Evolutionary conservation across 768 basidiomycete species (phyloP).

Genomic region (Boletellus ananiceps): DNA sequence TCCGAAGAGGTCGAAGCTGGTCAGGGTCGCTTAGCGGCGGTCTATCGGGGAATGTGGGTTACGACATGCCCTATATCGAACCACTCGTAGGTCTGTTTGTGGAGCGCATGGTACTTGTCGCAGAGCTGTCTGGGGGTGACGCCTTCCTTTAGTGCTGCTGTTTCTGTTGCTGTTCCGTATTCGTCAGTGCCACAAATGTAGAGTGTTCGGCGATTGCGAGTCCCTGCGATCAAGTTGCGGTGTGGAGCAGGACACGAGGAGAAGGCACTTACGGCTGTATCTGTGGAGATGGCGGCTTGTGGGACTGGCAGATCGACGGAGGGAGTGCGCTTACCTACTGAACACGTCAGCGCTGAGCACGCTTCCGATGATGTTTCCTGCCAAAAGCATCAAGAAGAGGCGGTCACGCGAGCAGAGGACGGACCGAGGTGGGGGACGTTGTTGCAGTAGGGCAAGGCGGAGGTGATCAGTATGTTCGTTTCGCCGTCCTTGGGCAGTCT

Average conservation of each 20-base stretch:
- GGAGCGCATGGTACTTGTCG: slow-evolving; percentile 86
- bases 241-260: neutral
- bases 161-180: slow-evolving; percentile 99
- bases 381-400: slow-evolving; percentile 2
- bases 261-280: slow-evolving; percentile 51
- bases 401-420: slow-evolving; percentile 20
- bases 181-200: slow-evolving; percentile 99
- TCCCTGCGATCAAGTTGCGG: slow-evolving; percentile 32
- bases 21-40: neutral
- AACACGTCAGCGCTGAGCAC: slow-evolving; percentile 96
- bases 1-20: slow-evolving; percentile 92
- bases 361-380: slow-evolving; percentile 91
- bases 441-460: slow-evolving; percentile 94
- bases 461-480: slow-evolving; percentile 87
- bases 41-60: neutral
- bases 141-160: slow-evolving; percentile 88
- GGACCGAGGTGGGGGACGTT: slow-evolving; percentile 93
- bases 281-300: slow-evolving; percentile 29
- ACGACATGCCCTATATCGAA: slow-evolving; percentile 81
- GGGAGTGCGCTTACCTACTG: slow-evolving; percentile 62
- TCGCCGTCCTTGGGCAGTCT: slow-evolving; percentile 83
- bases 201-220: slow-evolving; percentile 82
- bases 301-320: slow-evolving; percentile 1
- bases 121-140: slow-evolving; percentile 76
- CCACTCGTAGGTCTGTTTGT: slow-evolving; percentile 94